These are phyloP conservation scores for Nakataea oryzae DNA, from an alignment of 2,329 filamentous ascomycete genomes.

Conservation along the genomic window DNA sequence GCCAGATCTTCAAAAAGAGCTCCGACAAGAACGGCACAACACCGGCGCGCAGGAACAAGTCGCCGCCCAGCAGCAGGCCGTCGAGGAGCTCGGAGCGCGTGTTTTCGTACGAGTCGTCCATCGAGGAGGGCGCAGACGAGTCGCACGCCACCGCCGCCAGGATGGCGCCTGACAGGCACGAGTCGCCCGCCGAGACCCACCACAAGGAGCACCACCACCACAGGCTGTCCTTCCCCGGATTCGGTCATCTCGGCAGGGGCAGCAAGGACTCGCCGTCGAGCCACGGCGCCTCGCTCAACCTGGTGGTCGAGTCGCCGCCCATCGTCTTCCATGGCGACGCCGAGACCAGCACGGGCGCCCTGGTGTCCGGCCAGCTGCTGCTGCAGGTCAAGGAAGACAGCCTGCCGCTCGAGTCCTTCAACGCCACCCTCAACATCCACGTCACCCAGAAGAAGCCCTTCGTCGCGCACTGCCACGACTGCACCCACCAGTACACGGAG, in stretches of 20 bases:
- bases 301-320: conserved; percentile 75
- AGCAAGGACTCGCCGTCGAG: conserved; percentile 28
- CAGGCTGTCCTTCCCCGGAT: conserved; percentile 26
- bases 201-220: conserved; percentile 25
- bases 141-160: conserved; percentile 5
- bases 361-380: conserved; percentile 75
- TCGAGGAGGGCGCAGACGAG: conserved; percentile 22
- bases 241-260: conserved; percentile 27
- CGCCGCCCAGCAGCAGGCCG: conserved; percentile 17
- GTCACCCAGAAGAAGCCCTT: conserved; percentile 76
- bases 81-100: conserved; percentile 20
- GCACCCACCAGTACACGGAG: conserved; percentile 59
- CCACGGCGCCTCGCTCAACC: conserved; percentile 33
- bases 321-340: conserved; percentile 72
- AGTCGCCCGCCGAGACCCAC: conserved; percentile 9
- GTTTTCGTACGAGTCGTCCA: conserved; percentile 24
- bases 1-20: conserved; percentile 36
- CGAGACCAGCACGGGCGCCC: conserved; percentile 66
- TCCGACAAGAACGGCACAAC: conserved; percentile 3
- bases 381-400: conserved; percentile 58
- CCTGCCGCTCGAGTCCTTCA: conserved; percentile 61
- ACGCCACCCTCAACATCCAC: conserved; percentile 60
- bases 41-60: conserved; percentile 18
- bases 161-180: conserved; percentile 10
- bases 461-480: conserved; percentile 66